Evolutionary conservation across 108 stramenopile species (phyloP).

Genomic region (Cyclotella cryptica): DNA sequence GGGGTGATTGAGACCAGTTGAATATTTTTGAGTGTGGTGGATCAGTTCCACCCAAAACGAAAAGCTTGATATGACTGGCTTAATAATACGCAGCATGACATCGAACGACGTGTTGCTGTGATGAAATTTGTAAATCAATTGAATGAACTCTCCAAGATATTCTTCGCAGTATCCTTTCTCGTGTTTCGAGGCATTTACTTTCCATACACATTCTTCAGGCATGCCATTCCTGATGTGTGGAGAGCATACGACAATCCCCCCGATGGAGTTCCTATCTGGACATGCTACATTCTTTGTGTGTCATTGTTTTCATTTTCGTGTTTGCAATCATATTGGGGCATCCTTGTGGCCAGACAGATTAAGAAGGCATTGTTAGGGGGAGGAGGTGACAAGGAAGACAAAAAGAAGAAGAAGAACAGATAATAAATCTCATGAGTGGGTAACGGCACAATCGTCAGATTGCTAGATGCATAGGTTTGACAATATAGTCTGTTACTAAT

Average conservation of each 20-base stretch:
- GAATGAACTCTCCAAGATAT: slow-evolving; percentile 49
- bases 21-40: slow-evolving; percentile 64
- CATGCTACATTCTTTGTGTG: slow-evolving; percentile 36
- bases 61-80: slow-evolving; percentile 58
- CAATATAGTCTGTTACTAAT: no score
- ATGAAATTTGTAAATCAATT: slow-evolving; percentile 9
- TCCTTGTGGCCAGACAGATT: slow-evolving; percentile 55
- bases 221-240: slow-evolving; percentile 53
- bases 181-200: slow-evolving; percentile 63
- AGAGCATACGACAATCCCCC: slow-evolving; percentile 13
- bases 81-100: slow-evolving; percentile 16
- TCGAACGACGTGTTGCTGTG: neutral
- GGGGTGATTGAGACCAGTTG: slow-evolving; percentile 75
- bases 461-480: no score
- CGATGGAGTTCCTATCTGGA: slow-evolving; percentile 49
- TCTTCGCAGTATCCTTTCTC: slow-evolving; percentile 66
- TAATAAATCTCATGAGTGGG: no score
- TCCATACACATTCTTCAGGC: slow-evolving; percentile 50
- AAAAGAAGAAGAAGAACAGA: slow-evolving; percentile 2
- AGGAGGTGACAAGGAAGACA: neutral
- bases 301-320: slow-evolving; percentile 46
- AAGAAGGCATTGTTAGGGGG: slow-evolving; percentile 42
- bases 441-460: no score
- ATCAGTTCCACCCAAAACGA: slow-evolving; percentile 74
- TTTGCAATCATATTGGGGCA: slow-evolving; percentile 66